Percentiles rank a stretch among this genome's conserved stretches.
phyloP scores from a whole-genome alignment of 768 basidiomycete genomes.

The Tubosaeta sp. region DNA sequence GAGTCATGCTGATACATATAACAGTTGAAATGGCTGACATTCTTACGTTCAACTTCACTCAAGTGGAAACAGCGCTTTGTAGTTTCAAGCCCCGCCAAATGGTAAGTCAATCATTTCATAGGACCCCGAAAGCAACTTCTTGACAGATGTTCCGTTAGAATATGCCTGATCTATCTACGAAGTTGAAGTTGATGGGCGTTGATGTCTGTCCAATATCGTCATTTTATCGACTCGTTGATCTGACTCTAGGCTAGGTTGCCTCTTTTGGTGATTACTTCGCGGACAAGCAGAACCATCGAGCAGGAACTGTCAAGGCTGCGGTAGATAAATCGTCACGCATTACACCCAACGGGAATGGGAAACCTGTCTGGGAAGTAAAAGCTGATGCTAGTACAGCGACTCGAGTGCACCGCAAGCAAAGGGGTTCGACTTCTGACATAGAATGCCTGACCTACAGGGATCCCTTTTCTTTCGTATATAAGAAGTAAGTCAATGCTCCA shows the following conservation, averaged over 20 bases:
- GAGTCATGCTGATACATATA: not conserved
- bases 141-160: slow-evolving; percentile 31
- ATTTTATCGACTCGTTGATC: not conserved
- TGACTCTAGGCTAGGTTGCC: slow-evolving; percentile 39
- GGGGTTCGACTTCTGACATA: slow-evolving; percentile 17
- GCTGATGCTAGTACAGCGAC: not conserved
- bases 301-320: not conserved
- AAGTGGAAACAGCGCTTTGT: slow-evolving; percentile 41
- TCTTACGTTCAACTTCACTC: slow-evolving; percentile 66
- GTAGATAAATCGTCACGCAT: not conserved
- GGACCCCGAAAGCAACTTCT: not conserved
- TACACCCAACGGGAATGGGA: not conserved
- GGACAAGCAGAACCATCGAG: slow-evolving; percentile 37
- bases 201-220: slow-evolving; percentile 35
- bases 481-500: slow-evolving; percentile 39
- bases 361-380: not conserved
- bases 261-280: slow-evolving; percentile 73
- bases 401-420: not conserved
- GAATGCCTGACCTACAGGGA: slow-evolving; percentile 66
- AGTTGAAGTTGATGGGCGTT: slow-evolving; percentile 56
- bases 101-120: slow-evolving; percentile 15
- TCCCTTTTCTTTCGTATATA: slow-evolving; percentile 68
- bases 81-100: slow-evolving; percentile 41
- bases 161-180: slow-evolving; percentile 64
- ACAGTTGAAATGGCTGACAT: slow-evolving; percentile 70